Evolutionary conservation across 805 yeast species (phyloP), one percentile per base, ranked within the genome.

Genomic region (Pichia manshurica): DNA sequence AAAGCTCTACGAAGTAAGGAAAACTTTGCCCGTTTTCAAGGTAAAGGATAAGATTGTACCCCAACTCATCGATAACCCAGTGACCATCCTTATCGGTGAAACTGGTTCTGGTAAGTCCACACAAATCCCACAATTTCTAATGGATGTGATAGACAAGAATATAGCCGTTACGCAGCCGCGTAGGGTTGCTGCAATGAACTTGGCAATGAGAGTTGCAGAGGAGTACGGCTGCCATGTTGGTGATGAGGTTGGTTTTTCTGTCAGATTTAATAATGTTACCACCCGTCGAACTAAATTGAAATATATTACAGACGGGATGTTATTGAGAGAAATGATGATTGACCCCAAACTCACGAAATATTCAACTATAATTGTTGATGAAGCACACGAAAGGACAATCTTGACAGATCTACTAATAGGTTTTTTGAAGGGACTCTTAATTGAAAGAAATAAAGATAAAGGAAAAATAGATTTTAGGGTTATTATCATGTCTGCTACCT

Each of bases 61-160:
- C 9, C 77, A 79, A 52, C 60, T 91, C 2, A 48, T 66, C 3
- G 51, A 67, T 10, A 77, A 82, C 56, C 81, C 76, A 52, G 95
- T 89, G 5, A 80, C 90, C 0, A 79, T 91, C 1, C 72, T 91
- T 17, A 85, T 93, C 61, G 98, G 98, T 66, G 98, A 91, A 62
- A 91, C 99, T 0, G 99, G 99, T 66, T 87, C 96, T 7, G 98
- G 98, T 71, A 91, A 91, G 62, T 90, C 98, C 3, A 91, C 99
- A 0, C 99, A 91, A 68, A 82, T 91, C 41, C 98, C 99, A 0
- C 98, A 91, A 62, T 83, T 91, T 54, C 62, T 91, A n/a, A 77
- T 86, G 66, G 75, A 78, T 0, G 66, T 68, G 42, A 61, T 65
- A 33, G 64, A 66, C 17, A 79, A 78, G 50, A 48, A 50, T 13